phyloP scores from a whole-genome alignment of 805 yeast species.

The Candida silvatica region DNA sequence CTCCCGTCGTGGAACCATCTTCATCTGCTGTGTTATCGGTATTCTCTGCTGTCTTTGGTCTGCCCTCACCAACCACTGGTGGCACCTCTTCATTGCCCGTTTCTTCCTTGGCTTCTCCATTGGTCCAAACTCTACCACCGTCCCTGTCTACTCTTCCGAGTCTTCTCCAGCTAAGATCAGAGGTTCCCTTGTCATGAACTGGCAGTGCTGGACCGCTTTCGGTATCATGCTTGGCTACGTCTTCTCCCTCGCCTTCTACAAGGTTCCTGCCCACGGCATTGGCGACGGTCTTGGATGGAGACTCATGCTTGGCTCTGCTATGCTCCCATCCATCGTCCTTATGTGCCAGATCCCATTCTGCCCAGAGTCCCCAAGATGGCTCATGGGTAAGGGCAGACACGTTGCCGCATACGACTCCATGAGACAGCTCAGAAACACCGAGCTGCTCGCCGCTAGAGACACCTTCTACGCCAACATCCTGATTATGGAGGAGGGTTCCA shows the following conservation, averaged over 20 bases:
- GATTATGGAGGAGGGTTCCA: conserved; percentile 52
- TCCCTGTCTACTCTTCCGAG: conserved; percentile 63
- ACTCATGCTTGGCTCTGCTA: conserved; percentile 60
- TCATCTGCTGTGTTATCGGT: conserved; percentile 52
- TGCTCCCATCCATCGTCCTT: conserved; percentile 57
- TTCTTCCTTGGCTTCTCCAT: conserved; percentile 59
- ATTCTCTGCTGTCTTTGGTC: conserved; percentile 63
- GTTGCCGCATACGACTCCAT: conserved; percentile 48
- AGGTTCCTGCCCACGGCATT: conserved; percentile 38
- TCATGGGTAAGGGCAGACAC: conserved; percentile 63
- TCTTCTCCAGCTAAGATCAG: conserved; percentile 54
- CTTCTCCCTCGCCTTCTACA: conserved; percentile 53
- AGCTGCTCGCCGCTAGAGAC: conserved; percentile 62
- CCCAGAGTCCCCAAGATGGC: conserved; percentile 74
- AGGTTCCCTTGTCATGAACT: conserved; percentile 64
- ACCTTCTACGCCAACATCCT: conserved; percentile 59
- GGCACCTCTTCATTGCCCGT: conserved; percentile 58
- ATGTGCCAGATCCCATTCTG: conserved; percentile 54
- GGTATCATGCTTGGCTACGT: conserved; percentile 71
- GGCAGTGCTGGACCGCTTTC: conserved; percentile 70
- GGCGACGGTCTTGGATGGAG: conserved; percentile 57
- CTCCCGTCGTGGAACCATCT: conserved; percentile 62
- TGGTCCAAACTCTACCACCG: conserved; percentile 72
- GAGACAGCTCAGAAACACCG: conserved; percentile 36
- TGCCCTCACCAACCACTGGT: conserved; percentile 57